These are phyloP conservation scores for Exophiala oligosperma DNA, from an alignment of 2,329 filamentous ascomycete species.

Conservation along the genomic window DNA sequence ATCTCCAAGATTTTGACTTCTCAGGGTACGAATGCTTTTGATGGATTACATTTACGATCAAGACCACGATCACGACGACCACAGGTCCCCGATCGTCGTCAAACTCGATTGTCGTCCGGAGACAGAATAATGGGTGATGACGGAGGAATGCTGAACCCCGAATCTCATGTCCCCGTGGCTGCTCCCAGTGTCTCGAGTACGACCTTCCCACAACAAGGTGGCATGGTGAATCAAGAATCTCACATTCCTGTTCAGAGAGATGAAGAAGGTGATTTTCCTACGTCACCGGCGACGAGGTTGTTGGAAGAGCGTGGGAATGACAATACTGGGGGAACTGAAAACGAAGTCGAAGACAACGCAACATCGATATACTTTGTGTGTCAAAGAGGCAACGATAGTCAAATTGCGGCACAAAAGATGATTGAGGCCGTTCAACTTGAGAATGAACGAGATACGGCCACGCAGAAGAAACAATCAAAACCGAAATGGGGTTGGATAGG, in stretches of 20 bases:
- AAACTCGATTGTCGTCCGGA: too few relatives aligned
- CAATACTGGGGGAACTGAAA: too few relatives aligned
- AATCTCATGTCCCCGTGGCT: conserved; percentile 23
- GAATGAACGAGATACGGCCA: neutral
- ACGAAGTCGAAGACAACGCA: neutral
- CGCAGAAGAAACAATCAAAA: neutral
- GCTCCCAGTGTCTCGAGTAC: conserved; percentile 31
- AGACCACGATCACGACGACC: too few relatives aligned
- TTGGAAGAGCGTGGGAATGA: too few relatives aligned
- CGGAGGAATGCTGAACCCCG: neutral
- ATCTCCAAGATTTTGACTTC: conserved; percentile 42
- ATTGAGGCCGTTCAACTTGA: conserved; percentile 34
- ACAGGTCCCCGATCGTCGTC: too few relatives aligned
- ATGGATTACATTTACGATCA: conserved; percentile 1
- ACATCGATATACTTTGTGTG: conserved; percentile 46
- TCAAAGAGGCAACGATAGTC: conserved; percentile 51
- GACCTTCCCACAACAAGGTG: conserved; percentile 21
- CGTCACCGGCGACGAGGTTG: neutral
- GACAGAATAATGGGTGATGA: too few relatives aligned
- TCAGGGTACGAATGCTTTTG: conserved; percentile 13
- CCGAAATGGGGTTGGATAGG: conserved; percentile 23
- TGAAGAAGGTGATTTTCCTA: neutral
- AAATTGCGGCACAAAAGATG: conserved; percentile 44
- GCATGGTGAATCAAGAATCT: conserved; percentile 25
- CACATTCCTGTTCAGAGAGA: conserved; percentile 1